Evolutionary conservation across 1,139 yeast genomes (phyloP).

Genomic region (Debaryomyces subglobosus): DNA sequence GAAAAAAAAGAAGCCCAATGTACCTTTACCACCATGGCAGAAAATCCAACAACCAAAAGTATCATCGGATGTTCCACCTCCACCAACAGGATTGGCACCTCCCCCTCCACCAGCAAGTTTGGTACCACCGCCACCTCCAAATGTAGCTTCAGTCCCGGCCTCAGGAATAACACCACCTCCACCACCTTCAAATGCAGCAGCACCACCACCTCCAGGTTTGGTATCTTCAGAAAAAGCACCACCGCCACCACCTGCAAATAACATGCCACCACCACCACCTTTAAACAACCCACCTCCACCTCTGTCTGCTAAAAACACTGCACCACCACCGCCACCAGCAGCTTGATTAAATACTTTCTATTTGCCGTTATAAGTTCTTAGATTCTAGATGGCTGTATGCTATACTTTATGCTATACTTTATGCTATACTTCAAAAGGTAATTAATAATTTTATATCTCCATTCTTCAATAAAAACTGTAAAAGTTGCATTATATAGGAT

Average conservation of each 20-base stretch:
- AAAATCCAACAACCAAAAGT: conserved; percentile 15
- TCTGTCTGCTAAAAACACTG: conserved; percentile 19
- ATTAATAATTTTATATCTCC: neutral
- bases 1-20: conserved; percentile 19
- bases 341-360: neutral
- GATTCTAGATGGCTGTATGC: neutral
- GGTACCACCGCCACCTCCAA: conserved; percentile 26
- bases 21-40: conserved; percentile 24
- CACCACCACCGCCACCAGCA: conserved; percentile 21
- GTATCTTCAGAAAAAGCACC: conserved; percentile 30
- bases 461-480: neutral
- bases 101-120: conserved; percentile 23
- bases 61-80: conserved; percentile 15
- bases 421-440: neutral
- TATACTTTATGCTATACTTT: too few relatives aligned
- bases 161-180: conserved; percentile 22
- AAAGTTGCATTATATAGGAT: neutral
- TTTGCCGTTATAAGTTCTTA: neutral
- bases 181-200: conserved; percentile 24
- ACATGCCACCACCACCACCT: conserved; percentile 15
- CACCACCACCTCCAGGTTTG: conserved; percentile 16
- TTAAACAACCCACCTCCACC: conserved; percentile 20
- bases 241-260: conserved; percentile 37
- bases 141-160: conserved; percentile 14
- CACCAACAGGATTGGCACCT: conserved; percentile 19